Evolutionary conservation across 164 flowering plant genomes (phyloP), one percentile per base, ranked within the genome.

Genomic region (Platanus orientalis): DNA sequence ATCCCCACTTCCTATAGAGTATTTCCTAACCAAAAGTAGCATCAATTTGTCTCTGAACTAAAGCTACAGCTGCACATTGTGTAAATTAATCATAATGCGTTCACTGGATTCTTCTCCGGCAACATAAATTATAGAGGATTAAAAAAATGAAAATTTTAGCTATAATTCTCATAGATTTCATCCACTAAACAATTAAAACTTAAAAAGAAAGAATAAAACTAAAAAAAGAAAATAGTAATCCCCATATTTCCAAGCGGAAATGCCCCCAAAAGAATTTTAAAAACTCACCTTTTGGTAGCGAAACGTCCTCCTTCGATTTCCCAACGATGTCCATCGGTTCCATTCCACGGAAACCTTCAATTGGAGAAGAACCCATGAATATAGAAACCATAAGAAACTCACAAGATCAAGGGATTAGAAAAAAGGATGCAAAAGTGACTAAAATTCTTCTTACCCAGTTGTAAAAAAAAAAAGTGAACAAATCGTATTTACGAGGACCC

Each of bases 241-340:
- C 47, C 2, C 47, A 42, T 3, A 42, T 42, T 42, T 34, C 10
- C 47, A 42, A 42, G 17, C 3, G 36, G 6, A 4, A 4, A 32
- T 32, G 36, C 42, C 9, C 42, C 42, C 9, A 36, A 36, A 3
- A 10, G 2, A 45, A 45, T 13, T 13, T 45, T n/a, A 69, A 49
- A 51, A 66, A 21, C 51, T 9, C 24, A 93, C 98, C 98, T 88
- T 94, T 94, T 0, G 98, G 98, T 62, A 94, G 86, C 40, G 97
- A 86, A 59, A 95, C 98, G 54, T 94, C 98, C 75, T 94, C 98
- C 61, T 94, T 94, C 7, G 90, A 80, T 75, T 84, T 89, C 39
- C 97, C 97, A n/a, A 94, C 95, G 26, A 94, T 94, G 57, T 94
- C 97, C 93, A 89, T 88, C 29, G 96, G 85, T 3, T 94, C 99